A percentile compares a stretch with the other conserved stretches of the same genome.
phyloP scores from a whole-genome alignment of 441 rosid genomes.

The Eruca vesicaria region DNA sequence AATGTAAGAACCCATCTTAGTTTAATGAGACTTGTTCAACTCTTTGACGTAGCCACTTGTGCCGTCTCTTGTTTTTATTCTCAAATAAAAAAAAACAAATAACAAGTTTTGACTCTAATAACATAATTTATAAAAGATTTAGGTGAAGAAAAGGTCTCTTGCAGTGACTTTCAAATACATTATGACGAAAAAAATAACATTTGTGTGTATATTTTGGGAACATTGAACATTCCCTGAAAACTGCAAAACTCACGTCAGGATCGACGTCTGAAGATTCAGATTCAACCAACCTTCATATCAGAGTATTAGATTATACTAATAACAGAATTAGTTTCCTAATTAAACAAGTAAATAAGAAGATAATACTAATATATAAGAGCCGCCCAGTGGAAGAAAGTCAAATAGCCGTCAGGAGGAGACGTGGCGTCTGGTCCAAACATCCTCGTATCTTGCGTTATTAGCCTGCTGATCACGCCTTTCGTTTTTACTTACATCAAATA shows the following conservation, averaged over 20 bases:
- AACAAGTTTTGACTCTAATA: not conserved
- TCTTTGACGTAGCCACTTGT: slow-evolving; percentile 9
- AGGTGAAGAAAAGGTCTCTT: slow-evolving; percentile 2
- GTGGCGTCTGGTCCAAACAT: slow-evolving; percentile 26
- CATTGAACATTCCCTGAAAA: slow-evolving; percentile 3
- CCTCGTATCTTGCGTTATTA: slow-evolving; percentile 12
- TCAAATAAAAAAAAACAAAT: not conserved
- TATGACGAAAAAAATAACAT: too few species aligned
- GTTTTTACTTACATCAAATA: not conserved
- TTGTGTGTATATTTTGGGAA: not conserved
- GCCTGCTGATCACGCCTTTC: not conserved
- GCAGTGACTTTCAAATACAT: not conserved
- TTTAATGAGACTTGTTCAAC: slow-evolving; percentile 8
- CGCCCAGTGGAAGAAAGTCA: slow-evolving; percentile 31
- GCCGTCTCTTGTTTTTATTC: slow-evolving; percentile 8
- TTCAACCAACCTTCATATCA: not conserved
- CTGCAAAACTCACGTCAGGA: slow-evolving; percentile 13
- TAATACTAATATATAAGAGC: not conserved
- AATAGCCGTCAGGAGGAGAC: not conserved
- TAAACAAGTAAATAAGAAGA: not conserved
- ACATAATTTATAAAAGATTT: not conserved
- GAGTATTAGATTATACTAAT: not conserved
- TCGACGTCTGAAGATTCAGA: slow-evolving; percentile 16
- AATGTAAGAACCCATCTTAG: slow-evolving; percentile 24
- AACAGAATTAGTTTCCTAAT: slow-evolving; percentile 3